phyloP scores from a whole-genome alignment of 2,329 filamentous ascomycete genomes.

The Penicillium capsulatum region DNA sequence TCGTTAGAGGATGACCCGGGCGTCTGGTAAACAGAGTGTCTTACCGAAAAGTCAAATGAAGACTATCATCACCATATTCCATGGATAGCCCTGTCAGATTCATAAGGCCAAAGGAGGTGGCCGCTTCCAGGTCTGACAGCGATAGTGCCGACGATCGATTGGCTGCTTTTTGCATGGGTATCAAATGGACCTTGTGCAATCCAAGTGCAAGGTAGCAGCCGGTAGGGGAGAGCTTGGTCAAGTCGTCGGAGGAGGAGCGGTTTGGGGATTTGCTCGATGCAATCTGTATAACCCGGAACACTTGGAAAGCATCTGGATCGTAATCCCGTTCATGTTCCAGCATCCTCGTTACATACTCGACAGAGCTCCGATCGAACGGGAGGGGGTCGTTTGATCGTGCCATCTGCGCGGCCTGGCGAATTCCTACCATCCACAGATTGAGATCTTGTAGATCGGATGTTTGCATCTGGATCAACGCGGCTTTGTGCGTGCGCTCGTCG shows the following conservation, averaged over 20 bases:
- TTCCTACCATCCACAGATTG: constrained; percentile 60
- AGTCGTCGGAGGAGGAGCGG: constrained; percentile 61
- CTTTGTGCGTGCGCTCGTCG: constrained; percentile 59
- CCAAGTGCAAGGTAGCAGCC: constrained; percentile 67
- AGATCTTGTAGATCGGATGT: constrained; percentile 62
- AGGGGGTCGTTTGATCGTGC: constrained; percentile 50
- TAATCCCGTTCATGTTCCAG: constrained; percentile 66
- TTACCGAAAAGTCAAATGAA: constrained; percentile 61
- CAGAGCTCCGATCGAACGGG: constrained; percentile 54
- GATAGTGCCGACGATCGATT: constrained; percentile 54
- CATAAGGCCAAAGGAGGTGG: constrained; percentile 60
- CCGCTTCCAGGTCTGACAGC: constrained; percentile 47
- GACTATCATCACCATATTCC: constrained; percentile 60
- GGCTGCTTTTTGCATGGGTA: constrained; percentile 59
- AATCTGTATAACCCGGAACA: constrained; percentile 65
- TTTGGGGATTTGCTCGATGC: constrained; percentile 53
- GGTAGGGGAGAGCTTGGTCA: constrained; percentile 60
- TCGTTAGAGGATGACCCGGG: constrained; percentile 1
- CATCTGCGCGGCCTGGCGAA: constrained; percentile 58
- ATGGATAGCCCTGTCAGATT: constrained; percentile 58
- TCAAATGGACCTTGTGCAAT: constrained; percentile 64
- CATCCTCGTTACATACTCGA: constrained; percentile 59
- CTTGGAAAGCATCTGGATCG: constrained; percentile 61
- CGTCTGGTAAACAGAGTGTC: constrained; percentile 1
- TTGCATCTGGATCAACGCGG: constrained; percentile 61